These are phyloP conservation scores for Clarireedia hainanense DNA, from an alignment of 2,329 filamentous ascomycete genomes.

Conservation along the genomic window DNA sequence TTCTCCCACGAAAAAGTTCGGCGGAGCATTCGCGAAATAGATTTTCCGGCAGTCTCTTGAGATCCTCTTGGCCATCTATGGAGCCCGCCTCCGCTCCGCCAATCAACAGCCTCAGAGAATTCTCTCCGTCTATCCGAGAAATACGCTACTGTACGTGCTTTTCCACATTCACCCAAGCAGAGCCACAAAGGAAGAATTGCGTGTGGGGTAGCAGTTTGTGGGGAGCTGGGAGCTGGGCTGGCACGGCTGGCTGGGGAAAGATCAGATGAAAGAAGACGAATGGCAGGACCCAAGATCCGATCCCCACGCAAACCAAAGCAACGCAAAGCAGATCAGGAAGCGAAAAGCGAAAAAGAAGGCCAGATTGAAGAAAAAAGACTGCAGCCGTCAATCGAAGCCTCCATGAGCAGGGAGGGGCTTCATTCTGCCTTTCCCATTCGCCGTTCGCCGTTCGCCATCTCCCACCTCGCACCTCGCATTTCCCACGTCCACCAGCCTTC, in stretches of 20 bases:
- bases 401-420: too few relatives aligned
- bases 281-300: background rate
- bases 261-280: slow-evolving; percentile 6
- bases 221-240: slow-evolving; percentile 1
- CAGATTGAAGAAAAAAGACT: background rate
- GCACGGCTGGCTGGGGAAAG: background rate
- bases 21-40: background rate
- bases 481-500: too few relatives aligned
- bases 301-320: too few relatives aligned
- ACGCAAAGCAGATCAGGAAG: too few relatives aligned
- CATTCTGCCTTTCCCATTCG: background rate
- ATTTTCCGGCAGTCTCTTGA: background rate
- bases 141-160: background rate
- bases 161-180: slow-evolving; percentile 1
- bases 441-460: background rate
- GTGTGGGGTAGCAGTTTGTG: slow-evolving; percentile 4
- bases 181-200: background rate
- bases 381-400: too few relatives aligned
- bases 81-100: background rate
- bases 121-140: slow-evolving; percentile 1
- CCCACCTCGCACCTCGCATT: too few relatives aligned
- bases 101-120: background rate
- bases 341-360: background rate
- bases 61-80: background rate
- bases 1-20: background rate